Evolutionary conservation across 2,329 filamentous ascomycete genomes (phyloP).

Genomic region (Drechslerella stenobrocha): DNA sequence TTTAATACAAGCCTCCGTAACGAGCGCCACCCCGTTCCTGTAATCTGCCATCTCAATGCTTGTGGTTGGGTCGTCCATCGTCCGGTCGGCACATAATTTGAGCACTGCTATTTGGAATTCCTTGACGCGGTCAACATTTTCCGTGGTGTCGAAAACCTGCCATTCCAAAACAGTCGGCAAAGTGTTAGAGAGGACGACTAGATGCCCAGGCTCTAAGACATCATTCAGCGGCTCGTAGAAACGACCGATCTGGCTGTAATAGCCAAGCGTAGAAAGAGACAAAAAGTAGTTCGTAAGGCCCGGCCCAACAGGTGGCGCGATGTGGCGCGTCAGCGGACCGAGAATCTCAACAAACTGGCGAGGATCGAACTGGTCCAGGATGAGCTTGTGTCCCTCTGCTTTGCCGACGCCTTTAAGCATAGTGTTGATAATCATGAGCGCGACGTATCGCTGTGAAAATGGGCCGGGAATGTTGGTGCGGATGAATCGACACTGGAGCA

Average conservation of each 20-base stretch:
- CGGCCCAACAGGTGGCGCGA: conserved; percentile 10
- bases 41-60: conserved; percentile 29
- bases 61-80: conserved; percentile 28
- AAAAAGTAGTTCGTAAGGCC: conserved; percentile 16
- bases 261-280: conserved; percentile 15
- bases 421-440: conserved; percentile 41
- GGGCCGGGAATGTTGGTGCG: conserved; percentile 19
- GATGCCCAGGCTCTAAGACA: conserved; percentile 51
- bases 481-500: conserved; percentile 40
- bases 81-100: conserved; percentile 40
- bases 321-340: conserved; percentile 12
- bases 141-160: conserved; percentile 13
- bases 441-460: conserved; percentile 43
- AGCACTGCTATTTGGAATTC: conserved; percentile 34
- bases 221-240: conserved; percentile 51
- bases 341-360: conserved; percentile 38
- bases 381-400: conserved; percentile 36
- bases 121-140: conserved; percentile 25
- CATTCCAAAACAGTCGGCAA: conserved; percentile 35
- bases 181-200: conserved; percentile 52
- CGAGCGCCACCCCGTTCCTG: conserved; percentile 21
- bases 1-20: conserved; percentile 21
- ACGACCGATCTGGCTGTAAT: conserved; percentile 31
- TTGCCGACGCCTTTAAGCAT: conserved; percentile 35
- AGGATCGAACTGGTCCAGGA: conserved; percentile 35